A percentile compares a stretch with the other conserved stretches of the same genome.
phyloP scores from a whole-genome alignment of 768 basidiomycete genomes.

The Leucosporidium yakuticum region DNA sequence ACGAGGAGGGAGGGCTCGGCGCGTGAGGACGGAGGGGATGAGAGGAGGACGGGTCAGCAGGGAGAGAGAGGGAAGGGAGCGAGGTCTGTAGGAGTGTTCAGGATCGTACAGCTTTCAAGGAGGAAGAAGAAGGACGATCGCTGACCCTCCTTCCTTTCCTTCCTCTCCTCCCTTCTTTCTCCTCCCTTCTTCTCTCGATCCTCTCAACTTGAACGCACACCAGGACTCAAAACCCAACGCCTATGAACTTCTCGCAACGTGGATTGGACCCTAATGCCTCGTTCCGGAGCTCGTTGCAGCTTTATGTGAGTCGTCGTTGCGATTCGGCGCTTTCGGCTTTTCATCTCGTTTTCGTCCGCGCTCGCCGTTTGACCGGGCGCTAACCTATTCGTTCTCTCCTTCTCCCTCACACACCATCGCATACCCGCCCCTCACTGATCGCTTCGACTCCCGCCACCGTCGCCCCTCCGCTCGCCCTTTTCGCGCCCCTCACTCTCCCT shows the following conservation, averaged over 20 bases:
- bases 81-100: too few species aligned
- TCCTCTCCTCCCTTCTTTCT: too few species aligned
- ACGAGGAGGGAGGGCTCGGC: not conserved
- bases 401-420: constrained; percentile 33
- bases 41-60: not conserved
- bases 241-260: too few species aligned
- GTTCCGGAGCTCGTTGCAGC: too few species aligned
- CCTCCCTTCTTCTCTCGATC: too few species aligned
- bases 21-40: not conserved
- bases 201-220: too few species aligned
- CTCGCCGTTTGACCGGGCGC: not conserved
- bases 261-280: too few species aligned
- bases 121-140: too few species aligned
- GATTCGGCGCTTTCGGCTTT: not conserved
- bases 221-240: too few species aligned
- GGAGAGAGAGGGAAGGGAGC: not conserved
- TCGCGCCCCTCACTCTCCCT: not conserved
- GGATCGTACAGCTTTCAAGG: too few species aligned
- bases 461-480: not conserved
- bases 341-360: not conserved
- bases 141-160: too few species aligned
- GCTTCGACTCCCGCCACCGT: constrained; percentile 63
- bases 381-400: not conserved
- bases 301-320: not conserved
- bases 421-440: constrained; percentile 54